Percentiles rank a stretch among this genome's conserved stretches.
Conservation (phyloP, 2,329 filamentous ascomycete genomes). For the Calonectria hawksworthii region DNA sequence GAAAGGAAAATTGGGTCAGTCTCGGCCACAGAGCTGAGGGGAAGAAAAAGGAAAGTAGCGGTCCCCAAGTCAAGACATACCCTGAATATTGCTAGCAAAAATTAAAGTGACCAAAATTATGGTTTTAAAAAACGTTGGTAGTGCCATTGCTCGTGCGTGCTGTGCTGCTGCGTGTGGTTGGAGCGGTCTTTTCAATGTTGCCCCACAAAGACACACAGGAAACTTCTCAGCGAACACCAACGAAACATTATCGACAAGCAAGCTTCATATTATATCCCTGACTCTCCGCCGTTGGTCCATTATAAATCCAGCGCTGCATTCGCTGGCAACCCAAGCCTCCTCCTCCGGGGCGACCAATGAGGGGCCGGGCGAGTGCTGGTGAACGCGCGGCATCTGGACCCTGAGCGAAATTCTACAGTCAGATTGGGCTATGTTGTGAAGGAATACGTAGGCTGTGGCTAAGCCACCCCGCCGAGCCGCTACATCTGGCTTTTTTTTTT, state of each 20-base stretch:
- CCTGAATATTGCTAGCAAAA: background rate
- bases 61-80: background rate
- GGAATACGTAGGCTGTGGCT: slow-evolving; percentile 25
- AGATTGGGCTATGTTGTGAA: slow-evolving; percentile 7
- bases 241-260: background rate
- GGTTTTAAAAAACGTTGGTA: background rate
- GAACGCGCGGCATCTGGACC: slow-evolving; percentile 19
- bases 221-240: background rate
- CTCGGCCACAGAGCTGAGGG: slow-evolving; percentile 3
- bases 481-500: background rate
- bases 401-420: background rate
- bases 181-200: background rate
- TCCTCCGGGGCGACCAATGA: background rate
- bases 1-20: background rate
- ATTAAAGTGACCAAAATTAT: slow-evolving; percentile 4
- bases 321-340: background rate
- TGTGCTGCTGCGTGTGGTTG: background rate
- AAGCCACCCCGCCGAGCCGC: slow-evolving; percentile 25
- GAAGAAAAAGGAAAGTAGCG: background rate
- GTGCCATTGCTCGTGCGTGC: slow-evolving; percentile 1
- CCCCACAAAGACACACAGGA: background rate
- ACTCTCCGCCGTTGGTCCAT: background rate
- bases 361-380: background rate
- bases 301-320: slow-evolving; percentile 3
- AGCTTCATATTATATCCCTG: background rate